Conservation (phyloP, 768 basidiomycete genomes). For the Kwoniella mangroviensis region DNA sequence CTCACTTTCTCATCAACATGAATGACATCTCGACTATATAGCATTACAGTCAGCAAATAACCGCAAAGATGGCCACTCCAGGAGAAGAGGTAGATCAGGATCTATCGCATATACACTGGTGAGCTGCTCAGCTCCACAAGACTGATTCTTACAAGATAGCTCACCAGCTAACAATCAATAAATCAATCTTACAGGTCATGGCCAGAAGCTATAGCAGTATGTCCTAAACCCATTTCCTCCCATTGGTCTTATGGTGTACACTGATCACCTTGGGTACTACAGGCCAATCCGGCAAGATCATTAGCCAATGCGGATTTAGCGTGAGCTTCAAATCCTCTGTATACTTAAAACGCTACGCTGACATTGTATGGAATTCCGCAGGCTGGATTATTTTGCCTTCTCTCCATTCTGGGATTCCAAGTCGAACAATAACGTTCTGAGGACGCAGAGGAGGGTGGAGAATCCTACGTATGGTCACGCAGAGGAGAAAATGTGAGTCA, state of each 20-base stretch:
- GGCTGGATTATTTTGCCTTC: constrained; percentile 53
- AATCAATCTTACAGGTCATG: constrained; percentile 36
- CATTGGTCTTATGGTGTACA: background rate
- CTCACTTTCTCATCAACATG: too few species aligned
- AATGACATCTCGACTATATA: too few species aligned
- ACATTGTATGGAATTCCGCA: constrained; percentile 8
- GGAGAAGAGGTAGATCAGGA: constrained; percentile 41
- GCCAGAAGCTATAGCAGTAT: constrained; percentile 49
- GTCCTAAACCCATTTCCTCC: constrained; percentile 1
- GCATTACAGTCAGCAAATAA: too few species aligned
- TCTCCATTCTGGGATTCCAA: constrained; percentile 53
- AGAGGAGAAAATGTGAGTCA: constrained; percentile 46
- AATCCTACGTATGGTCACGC: constrained; percentile 46
- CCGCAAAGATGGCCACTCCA: constrained; percentile 4
- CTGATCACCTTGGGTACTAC: background rate
- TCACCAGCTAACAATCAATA: too few species aligned
- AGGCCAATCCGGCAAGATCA: constrained; percentile 48
- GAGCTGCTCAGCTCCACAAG: constrained; percentile 1
- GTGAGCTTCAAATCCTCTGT: constrained; percentile 24
- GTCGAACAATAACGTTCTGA: constrained; percentile 48
- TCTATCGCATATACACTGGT: constrained; percentile 52
- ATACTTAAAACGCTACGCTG: background rate
- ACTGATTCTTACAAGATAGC: background rate
- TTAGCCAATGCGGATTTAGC: constrained; percentile 43
- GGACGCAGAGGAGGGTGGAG: constrained; percentile 44